Evolutionary conservation across 139 green algal genomes (phyloP).

Genomic region (Haematococcus lacustris): DNA sequence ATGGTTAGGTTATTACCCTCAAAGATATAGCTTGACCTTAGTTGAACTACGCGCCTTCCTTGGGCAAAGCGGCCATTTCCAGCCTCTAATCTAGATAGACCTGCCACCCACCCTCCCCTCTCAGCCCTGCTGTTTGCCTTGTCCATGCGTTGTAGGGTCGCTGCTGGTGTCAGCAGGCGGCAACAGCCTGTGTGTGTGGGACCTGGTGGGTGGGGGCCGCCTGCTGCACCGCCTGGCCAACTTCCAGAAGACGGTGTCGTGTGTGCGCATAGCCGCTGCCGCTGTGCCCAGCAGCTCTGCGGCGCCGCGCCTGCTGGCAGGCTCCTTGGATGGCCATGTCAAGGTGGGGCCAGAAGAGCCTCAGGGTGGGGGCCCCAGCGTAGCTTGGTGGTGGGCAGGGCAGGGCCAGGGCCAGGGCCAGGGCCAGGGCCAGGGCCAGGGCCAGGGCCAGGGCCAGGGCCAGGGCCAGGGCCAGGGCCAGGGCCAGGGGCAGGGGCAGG

Average conservation of each 20-base stretch:
- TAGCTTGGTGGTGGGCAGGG: not conserved
- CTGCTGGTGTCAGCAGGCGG: conserved; percentile 70
- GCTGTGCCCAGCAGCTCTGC: conserved; percentile 43
- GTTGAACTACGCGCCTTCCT: too few relatives aligned
- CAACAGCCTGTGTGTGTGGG: conserved; percentile 84
- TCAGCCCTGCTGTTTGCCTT: conserved; percentile 82
- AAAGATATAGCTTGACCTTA: too few relatives aligned
- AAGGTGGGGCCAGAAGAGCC: conserved; percentile 50
- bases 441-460: not conserved
- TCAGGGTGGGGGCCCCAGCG: not conserved
- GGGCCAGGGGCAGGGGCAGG: not conserved
- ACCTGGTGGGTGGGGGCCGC: conserved; percentile 64
- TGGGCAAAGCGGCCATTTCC: conserved; percentile 53
- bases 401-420: not conserved
- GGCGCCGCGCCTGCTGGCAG: conserved; percentile 76
- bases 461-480: not conserved
- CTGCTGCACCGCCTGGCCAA: conserved; percentile 65
- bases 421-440: not conserved
- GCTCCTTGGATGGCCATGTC: conserved; percentile 86
- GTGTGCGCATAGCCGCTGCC: conserved; percentile 45
- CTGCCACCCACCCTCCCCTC: too few relatives aligned
- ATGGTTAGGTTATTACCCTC: too few relatives aligned
- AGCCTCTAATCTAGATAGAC: conserved; percentile 36
- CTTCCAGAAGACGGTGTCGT: conserved; percentile 94
- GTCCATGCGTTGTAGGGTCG: too few relatives aligned